Percentiles rank a stretch among this genome's conserved stretches.
Evolutionary conservation across 2,329 filamentous ascomycete species (phyloP).

Genomic region (Dothistroma pini): DNA sequence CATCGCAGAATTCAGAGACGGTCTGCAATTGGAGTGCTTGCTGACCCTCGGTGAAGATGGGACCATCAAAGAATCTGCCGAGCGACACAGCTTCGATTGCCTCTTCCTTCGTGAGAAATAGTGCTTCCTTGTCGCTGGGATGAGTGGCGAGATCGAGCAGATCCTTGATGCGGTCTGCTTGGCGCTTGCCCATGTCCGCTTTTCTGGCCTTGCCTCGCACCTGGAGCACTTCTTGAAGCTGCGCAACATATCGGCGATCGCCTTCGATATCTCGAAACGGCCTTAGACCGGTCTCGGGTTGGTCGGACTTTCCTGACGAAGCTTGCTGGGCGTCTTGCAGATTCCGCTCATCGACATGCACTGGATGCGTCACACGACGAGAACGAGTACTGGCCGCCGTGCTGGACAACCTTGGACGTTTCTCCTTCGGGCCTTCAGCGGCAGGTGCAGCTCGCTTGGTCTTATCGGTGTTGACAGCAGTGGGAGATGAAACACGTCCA

Average conservation of each 20-base stretch:
- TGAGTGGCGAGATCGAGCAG: conserved; percentile 27
- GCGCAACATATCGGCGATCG: neutral
- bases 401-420: neutral
- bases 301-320: neutral
- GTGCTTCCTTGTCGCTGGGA: conserved; percentile 23
- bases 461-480: neutral
- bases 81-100: conserved; percentile 23
- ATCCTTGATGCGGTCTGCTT: conserved; percentile 24
- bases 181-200: conserved; percentile 20
- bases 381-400: neutral
- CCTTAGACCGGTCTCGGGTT: neutral
- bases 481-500: neutral
- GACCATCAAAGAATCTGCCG: conserved; percentile 23
- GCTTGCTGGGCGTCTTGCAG: neutral
- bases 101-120: conserved; percentile 24
- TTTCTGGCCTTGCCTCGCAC: conserved; percentile 3
- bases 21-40: conserved; percentile 29
- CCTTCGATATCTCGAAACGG: neutral
- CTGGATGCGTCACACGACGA: neutral
- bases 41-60: conserved; percentile 29
- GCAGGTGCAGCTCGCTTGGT: neutral
- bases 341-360: neutral
- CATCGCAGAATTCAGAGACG: conserved; percentile 26
- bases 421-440: neutral
- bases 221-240: conserved; percentile 2